Evolutionary conservation across 2,329 filamentous ascomycete genomes (phyloP).

Genomic region (Colletotrichum liaoningense): DNA sequence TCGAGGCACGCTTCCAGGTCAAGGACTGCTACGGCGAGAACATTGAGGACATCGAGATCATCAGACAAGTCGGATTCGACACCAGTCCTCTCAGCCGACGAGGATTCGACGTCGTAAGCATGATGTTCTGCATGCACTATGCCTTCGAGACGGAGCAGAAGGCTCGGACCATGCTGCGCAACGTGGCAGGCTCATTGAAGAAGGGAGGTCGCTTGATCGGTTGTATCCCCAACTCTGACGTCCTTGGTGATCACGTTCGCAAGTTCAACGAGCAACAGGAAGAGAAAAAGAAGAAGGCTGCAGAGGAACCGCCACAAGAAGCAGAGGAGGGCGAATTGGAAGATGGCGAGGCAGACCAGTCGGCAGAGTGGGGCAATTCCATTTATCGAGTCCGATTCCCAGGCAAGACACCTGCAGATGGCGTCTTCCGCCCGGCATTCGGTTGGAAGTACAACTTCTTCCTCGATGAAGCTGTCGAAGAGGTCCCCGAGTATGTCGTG

Average conservation of each 20-base stretch:
- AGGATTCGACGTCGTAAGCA: conserved; percentile 95
- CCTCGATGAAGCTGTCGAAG: conserved; percentile 94
- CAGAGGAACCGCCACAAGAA: conserved; percentile 43
- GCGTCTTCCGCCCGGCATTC: conserved; percentile 92
- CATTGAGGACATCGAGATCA: conserved; percentile 83
- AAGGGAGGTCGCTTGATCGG: conserved; percentile 96
- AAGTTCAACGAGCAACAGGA: conserved; percentile 74
- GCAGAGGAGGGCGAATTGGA: conserved; percentile 61
- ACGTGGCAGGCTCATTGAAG: conserved; percentile 89
- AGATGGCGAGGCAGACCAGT: conserved; percentile 72
- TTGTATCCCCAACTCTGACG: conserved; percentile 96
- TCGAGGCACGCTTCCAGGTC: conserved; percentile 87
- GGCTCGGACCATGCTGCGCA: conserved; percentile 90
- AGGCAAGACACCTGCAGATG: conserved; percentile 83
- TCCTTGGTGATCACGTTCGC: conserved; percentile 83
- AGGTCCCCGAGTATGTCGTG: conserved; percentile 96
- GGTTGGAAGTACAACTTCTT: conserved; percentile 99
- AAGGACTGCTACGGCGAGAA: conserved; percentile 94
- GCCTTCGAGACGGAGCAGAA: conserved; percentile 94
- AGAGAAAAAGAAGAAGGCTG: conserved; percentile 51
- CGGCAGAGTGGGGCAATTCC: conserved; percentile 89
- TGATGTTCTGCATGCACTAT: conserved; percentile 99
- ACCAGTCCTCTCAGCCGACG: conserved; percentile 77
- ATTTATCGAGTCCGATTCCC: conserved; percentile 94
- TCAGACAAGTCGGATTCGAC: conserved; percentile 90